Evolutionary conservation across 2,329 filamentous ascomycete species (phyloP).

Genomic region (Pseudogymnoascus sp.): DNA sequence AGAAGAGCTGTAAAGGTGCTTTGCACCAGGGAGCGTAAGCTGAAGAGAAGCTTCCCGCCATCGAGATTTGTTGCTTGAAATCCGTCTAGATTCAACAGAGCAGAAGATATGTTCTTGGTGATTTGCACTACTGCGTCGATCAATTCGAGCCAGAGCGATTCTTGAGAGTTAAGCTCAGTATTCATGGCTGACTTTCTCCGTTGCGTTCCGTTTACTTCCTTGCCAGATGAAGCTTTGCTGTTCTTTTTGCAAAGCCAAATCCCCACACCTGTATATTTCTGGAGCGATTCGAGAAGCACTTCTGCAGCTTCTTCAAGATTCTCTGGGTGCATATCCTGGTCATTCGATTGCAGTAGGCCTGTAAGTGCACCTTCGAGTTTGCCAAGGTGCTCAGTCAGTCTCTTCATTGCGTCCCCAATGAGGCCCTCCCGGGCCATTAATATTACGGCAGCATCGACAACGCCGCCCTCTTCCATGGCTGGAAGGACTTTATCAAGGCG

Average conservation of each 20-base stretch:
- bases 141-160: conserved; percentile 51
- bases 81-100: conserved; percentile 35
- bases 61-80: conserved; percentile 33
- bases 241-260: conserved; percentile 93
- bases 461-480: conserved; percentile 78
- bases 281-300: conserved; percentile 66
- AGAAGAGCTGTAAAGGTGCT: conserved; percentile 83
- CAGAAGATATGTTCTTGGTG: conserved; percentile 53
- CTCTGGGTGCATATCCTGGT: conserved; percentile 47
- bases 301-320: conserved; percentile 54
- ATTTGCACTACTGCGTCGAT: conserved; percentile 54
- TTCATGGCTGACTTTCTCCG: conserved; percentile 34
- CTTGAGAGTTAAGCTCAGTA: conserved; percentile 41
- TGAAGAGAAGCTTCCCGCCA: conserved; percentile 51
- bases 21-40: conserved; percentile 74
- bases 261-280: conserved; percentile 86
- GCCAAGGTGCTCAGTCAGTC: conserved; percentile 70
- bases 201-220: conserved; percentile 24
- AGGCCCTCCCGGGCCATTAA: conserved; percentile 85
- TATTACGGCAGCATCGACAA: conserved; percentile 86
- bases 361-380: conserved; percentile 72
- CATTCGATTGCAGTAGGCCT: conserved; percentile 58
- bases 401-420: conserved; percentile 71
- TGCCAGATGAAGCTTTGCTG: conserved; percentile 45
- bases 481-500: conserved; percentile 73